Conservation (phyloP, 208 protist species). For the Porcisia hertigi region DNA sequence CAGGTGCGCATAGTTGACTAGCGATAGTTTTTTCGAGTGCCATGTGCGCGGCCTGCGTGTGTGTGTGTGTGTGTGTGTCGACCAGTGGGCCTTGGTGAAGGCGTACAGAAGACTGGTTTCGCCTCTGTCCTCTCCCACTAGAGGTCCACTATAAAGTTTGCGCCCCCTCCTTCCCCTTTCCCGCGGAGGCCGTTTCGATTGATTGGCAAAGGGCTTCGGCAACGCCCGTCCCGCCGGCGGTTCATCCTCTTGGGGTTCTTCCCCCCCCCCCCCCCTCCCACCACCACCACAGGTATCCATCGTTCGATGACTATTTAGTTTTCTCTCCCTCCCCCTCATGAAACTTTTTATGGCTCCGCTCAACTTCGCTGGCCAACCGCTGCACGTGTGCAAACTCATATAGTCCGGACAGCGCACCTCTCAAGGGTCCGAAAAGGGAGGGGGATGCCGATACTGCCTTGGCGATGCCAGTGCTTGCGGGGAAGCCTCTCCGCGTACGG, state of each 20-base stretch:
- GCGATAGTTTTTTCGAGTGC: not conserved
- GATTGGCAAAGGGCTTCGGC: too few relatives aligned
- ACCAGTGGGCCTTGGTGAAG: not conserved
- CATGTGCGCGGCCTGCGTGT: not conserved
- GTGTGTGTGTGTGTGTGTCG: not conserved
- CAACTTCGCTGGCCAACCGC: not conserved
- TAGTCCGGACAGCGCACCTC: not conserved
- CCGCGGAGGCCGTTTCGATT: too few relatives aligned
- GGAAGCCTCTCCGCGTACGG: not conserved
- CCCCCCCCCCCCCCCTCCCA: not conserved
- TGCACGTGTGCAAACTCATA: not conserved
- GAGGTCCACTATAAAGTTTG: not conserved
- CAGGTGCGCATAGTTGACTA: not conserved
- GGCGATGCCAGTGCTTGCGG: not conserved
- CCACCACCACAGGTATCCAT: not conserved
- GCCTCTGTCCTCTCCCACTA: not conserved
- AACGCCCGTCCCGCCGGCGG: too few relatives aligned
- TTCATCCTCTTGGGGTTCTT: not conserved
- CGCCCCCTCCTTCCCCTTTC: not conserved
- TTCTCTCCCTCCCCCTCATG: not conserved
- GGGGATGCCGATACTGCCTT: not conserved
- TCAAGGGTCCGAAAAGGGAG: not conserved
- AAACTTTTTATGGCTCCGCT: not conserved
- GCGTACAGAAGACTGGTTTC: not conserved
- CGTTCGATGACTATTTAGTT: not conserved